Evolutionary conservation across 352 stramenopile species (phyloP).

Genomic region (Pythium grandisporangium): DNA sequence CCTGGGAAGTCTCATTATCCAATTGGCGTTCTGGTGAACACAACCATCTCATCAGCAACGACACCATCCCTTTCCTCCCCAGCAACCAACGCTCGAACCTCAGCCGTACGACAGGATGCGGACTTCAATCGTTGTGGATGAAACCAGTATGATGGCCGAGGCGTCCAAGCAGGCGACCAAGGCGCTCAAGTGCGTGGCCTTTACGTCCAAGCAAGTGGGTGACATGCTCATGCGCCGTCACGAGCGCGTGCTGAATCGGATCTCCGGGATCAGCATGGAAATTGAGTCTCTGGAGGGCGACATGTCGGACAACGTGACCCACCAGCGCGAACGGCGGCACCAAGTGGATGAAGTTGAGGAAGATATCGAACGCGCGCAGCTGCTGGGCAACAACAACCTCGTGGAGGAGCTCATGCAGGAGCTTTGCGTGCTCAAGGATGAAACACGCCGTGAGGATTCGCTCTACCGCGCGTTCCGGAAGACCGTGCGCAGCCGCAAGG

Average conservation of each 20-base stretch:
- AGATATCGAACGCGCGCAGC: conserved; percentile 38
- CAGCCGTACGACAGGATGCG: no score
- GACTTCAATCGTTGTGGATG: not conserved
- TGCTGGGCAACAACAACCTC: conserved; percentile 38
- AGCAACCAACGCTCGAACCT: no score
- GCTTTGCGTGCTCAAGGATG: conserved; percentile 32
- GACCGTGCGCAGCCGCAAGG: conserved; percentile 25
- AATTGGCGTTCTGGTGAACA: no score
- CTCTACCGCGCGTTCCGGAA: conserved; percentile 38
- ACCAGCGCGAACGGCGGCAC: conserved; percentile 29
- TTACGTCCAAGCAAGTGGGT: conserved; percentile 48
- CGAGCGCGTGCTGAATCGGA: conserved; percentile 31
- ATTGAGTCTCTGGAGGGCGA: conserved; percentile 40
- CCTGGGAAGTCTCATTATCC: no score
- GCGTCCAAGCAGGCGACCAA: conserved; percentile 54
- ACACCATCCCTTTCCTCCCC: no score
- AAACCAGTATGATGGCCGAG: conserved; percentile 8
- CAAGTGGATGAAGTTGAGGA: conserved; percentile 42
- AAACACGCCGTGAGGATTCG: conserved; percentile 30
- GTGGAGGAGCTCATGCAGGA: conserved; percentile 37
- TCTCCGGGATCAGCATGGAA: conserved; percentile 31
- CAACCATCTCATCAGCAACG: no score
- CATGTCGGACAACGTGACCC: conserved; percentile 38
- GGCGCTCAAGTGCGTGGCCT: conserved; percentile 53
- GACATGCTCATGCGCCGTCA: conserved; percentile 44